Evolutionary conservation across 164 flowering plant species (phyloP).

Genomic region (Magnolia officinalis): DNA sequence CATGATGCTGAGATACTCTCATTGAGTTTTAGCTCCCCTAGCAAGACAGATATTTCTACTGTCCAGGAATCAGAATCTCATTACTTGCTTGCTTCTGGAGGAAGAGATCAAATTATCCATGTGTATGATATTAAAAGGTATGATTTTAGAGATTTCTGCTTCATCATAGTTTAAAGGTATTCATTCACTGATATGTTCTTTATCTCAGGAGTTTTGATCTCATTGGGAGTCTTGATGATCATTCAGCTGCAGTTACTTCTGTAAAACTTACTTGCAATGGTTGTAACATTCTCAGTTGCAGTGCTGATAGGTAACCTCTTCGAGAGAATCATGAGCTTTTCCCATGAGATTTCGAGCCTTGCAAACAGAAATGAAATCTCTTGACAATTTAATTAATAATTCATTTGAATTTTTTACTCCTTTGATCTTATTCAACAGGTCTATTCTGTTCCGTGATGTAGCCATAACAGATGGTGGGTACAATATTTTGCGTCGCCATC

Average conservation of each 20-base stretch:
- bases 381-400: background rate
- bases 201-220: slow-evolving; percentile 53
- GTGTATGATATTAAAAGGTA: slow-evolving; percentile 66
- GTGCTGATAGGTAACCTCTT: slow-evolving; percentile 59
- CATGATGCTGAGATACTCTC: slow-evolving; percentile 70
- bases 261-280: slow-evolving; percentile 45
- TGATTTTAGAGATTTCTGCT: slow-evolving; percentile 3
- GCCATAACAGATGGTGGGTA: slow-evolving; percentile 26
- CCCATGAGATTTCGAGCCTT: background rate
- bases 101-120: slow-evolving; percentile 55
- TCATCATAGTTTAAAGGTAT: background rate
- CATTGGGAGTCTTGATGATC: slow-evolving; percentile 55
- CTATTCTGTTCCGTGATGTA: slow-evolving; percentile 55
- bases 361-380: background rate
- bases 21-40: slow-evolving; percentile 43
- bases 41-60: slow-evolving; percentile 18
- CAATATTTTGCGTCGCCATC: slow-evolving; percentile 27
- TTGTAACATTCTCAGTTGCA: slow-evolving; percentile 54
- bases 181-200: slow-evolving; percentile 8
- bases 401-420: background rate
- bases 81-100: slow-evolving; percentile 65
- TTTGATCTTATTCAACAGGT: slow-evolving; percentile 32
- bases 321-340: background rate
- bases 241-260: slow-evolving; percentile 66
- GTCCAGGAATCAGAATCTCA: slow-evolving; percentile 15